These are phyloP conservation scores for Prunus mongolica DNA, from an alignment of 306 rosid genomes.

Conservation along the genomic window DNA sequence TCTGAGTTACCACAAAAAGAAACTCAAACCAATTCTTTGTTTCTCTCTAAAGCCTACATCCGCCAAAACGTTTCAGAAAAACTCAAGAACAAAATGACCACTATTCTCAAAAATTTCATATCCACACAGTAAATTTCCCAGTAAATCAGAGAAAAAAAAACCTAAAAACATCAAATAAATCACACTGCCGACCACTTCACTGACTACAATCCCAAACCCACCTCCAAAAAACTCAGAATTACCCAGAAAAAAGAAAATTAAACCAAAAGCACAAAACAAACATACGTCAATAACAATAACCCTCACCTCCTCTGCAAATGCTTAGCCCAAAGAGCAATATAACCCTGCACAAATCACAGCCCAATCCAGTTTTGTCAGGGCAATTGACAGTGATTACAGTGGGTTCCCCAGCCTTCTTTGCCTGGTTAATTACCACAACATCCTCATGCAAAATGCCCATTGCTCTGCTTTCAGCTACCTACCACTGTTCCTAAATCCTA, in stretches of 20 bases:
- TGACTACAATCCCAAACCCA: neutral
- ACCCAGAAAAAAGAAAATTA: neutral
- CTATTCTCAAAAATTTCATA: constrained; percentile 5
- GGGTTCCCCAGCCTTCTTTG: constrained; percentile 41
- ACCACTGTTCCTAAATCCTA: neutral
- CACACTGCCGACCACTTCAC: neutral
- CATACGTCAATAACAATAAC: neutral
- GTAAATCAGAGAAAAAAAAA: neutral
- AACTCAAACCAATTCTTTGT: neutral
- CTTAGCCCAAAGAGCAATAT: constrained; percentile 51
- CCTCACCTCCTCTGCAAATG: constrained; percentile 51
- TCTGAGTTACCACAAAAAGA: neutral
- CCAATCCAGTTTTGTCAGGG: constrained; percentile 55
- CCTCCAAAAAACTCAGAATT: neutral
- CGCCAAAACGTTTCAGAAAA: neutral
- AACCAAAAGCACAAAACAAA: neutral
- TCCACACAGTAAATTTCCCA: neutral
- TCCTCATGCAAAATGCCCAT: constrained; percentile 51
- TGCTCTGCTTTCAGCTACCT: neutral
- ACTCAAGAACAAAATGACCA: neutral
- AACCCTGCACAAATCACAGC: constrained; percentile 54
- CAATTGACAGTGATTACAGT: constrained; percentile 55
- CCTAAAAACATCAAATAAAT: neutral
- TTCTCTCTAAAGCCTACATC: neutral
- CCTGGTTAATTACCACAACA: constrained; percentile 35